Percentiles rank a stretch among this genome's conserved stretches.
These are phyloP conservation scores for Acacia crassicarpa DNA, from an alignment of 306 rosid genomes.

Conservation along the genomic window DNA sequence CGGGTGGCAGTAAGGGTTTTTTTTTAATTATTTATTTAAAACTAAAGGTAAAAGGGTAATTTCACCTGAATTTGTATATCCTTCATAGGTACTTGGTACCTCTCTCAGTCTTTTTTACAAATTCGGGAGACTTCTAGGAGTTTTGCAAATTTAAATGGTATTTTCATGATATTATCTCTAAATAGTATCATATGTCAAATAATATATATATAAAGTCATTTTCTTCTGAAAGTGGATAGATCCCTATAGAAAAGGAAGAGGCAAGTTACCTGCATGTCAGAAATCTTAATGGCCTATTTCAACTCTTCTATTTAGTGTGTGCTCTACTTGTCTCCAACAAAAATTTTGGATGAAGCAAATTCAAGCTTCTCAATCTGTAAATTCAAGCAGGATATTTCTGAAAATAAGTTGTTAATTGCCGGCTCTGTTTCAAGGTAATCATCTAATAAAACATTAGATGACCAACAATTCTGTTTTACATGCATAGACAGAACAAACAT, in stretches of 20 bases:
- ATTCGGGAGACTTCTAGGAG: no score
- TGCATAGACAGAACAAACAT: no score
- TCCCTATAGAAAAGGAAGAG: neutral
- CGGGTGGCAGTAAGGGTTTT: no score
- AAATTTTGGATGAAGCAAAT: slow-evolving; percentile 77
- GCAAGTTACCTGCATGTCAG: slow-evolving; percentile 82
- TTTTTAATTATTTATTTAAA: no score
- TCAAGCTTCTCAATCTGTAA: slow-evolving; percentile 79
- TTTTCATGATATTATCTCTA: no score
- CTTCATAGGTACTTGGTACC: no score
- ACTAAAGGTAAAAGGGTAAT: no score
- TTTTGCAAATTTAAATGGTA: no score
- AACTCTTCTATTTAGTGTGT: slow-evolving; percentile 52
- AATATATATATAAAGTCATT: neutral
- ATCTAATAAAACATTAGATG: neutral
- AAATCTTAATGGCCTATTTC: slow-evolving; percentile 62
- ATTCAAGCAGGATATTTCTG: slow-evolving; percentile 67
- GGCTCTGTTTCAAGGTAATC: neutral
- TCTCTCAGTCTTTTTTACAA: no score
- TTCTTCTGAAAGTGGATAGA: slow-evolving; percentile 4
- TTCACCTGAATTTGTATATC: no score
- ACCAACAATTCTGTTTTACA: no score
- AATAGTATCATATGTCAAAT: neutral
- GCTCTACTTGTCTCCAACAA: slow-evolving; percentile 70
- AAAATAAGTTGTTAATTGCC: neutral